phyloP scores from a whole-genome alignment of 345 rosid species.

The Eucalyptus curtisii region DNA sequence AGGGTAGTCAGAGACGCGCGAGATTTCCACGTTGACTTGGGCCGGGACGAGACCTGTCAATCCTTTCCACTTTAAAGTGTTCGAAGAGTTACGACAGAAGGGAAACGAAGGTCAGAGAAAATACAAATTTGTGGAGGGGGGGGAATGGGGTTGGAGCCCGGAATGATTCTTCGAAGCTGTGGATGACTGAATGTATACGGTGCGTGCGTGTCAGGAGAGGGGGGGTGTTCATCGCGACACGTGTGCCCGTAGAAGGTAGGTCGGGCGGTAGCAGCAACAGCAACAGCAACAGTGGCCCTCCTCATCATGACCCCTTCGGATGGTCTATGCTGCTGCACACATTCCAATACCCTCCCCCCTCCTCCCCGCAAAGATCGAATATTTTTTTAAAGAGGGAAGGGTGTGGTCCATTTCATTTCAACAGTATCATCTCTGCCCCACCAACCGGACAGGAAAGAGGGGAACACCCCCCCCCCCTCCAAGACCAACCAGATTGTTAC shows the following conservation, averaged over 20 bases:
- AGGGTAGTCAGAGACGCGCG: neutral
- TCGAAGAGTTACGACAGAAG: neutral
- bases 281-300: neutral
- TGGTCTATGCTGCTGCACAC: neutral
- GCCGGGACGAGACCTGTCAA: neutral
- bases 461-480: neutral
- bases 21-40: neutral
- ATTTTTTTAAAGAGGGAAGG: neutral
- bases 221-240: neutral
- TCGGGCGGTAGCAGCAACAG: neutral
- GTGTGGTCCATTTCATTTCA: neutral
- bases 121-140: neutral
- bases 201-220: neutral
- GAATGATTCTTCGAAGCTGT: neutral
- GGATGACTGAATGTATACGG: neutral
- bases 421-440: neutral
- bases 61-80: neutral
- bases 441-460: neutral
- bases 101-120: neutral
- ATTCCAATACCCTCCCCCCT: neutral
- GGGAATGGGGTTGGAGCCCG: neutral
- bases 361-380: neutral
- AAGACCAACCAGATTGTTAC: neutral
- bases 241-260: neutral
- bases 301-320: neutral